phyloP scores from a whole-genome alignment of 192 early-diverging fungal species.

The Umbelopsis vinacea region DNA sequence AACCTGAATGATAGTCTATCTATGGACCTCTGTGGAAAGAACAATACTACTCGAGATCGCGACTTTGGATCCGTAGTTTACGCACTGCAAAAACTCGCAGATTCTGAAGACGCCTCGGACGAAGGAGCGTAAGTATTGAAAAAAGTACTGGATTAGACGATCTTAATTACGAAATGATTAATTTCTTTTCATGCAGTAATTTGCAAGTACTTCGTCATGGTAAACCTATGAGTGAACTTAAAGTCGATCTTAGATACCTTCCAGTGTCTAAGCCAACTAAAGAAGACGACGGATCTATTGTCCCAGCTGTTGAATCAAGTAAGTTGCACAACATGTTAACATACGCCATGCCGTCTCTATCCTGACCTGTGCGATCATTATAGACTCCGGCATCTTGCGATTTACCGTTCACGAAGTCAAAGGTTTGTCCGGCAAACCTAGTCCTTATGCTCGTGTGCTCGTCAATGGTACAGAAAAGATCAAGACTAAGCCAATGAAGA shows the following conservation, averaged over 20 bases:
- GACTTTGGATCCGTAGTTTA: slow-evolving; percentile 30
- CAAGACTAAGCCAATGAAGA: slow-evolving; percentile 62
- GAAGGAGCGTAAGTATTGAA: slow-evolving; percentile 36
- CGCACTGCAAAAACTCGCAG: slow-evolving; percentile 19
- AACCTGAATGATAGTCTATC: slow-evolving; percentile 28
- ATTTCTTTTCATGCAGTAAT: slow-evolving; percentile 14
- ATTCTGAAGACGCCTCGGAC: slow-evolving; percentile 9
- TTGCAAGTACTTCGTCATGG: slow-evolving; percentile 35
- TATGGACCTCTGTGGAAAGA: slow-evolving; percentile 27
- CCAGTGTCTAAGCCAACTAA: slow-evolving; percentile 46
- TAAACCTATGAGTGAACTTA: slow-evolving; percentile 38
- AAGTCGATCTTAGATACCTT: slow-evolving; percentile 41
- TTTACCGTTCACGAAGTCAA: slow-evolving; percentile 59
- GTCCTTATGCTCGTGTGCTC: slow-evolving; percentile 52
- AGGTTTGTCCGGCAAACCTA: slow-evolving; percentile 44
- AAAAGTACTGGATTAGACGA: background rate
- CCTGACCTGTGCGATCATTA: background rate
- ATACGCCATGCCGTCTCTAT: background rate
- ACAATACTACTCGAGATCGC: slow-evolving; percentile 33
- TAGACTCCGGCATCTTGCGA: slow-evolving; percentile 62
- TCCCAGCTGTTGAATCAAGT: slow-evolving; percentile 56
- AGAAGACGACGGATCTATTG: slow-evolving; percentile 41
- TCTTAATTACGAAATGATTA: background rate
- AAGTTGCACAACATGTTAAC: slow-evolving; percentile 1
- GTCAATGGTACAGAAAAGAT: slow-evolving; percentile 48